Percentiles rank a stretch among this genome's conserved stretches.
These are phyloP conservation scores for Stagonosporopsis vannaccii DNA, from an alignment of 2,329 filamentous ascomycete genomes.

Conservation along the genomic window DNA sequence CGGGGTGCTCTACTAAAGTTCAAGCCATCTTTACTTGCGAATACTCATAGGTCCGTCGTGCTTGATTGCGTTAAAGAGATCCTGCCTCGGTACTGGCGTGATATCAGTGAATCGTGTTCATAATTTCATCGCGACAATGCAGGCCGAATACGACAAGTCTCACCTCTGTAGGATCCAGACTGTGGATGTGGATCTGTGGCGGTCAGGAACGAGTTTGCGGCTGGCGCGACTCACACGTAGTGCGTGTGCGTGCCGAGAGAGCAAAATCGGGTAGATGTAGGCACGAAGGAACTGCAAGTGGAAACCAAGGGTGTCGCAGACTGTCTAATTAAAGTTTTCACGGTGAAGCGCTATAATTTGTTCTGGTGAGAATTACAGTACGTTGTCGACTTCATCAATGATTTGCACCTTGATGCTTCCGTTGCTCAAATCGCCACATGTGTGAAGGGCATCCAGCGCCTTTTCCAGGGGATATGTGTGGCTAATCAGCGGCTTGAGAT, in stretches of 20 bases:
- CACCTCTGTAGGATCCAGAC: neutral
- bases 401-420: constrained; percentile 69
- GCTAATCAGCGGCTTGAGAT: constrained; percentile 68
- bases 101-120: neutral
- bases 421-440: constrained; percentile 60
- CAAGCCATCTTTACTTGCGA: neutral
- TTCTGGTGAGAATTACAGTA: constrained; percentile 20
- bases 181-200: neutral
- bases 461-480: constrained; percentile 69
- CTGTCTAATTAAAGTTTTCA: neutral
- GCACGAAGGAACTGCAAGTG: neutral
- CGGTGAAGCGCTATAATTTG: neutral
- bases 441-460: constrained; percentile 64
- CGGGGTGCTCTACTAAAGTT: neutral
- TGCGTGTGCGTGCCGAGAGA: neutral
- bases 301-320: neutral
- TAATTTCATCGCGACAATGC: neutral
- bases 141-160: neutral
- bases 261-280: neutral
- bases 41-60: no score
- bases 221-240: neutral
- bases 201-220: neutral
- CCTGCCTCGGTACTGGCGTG: neutral
- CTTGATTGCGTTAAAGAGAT: neutral
- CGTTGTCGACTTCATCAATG: constrained; percentile 54